phyloP scores from a whole-genome alignment of 2,329 filamentous ascomycete genomes.

The Sodiomyces alkalinus region DNA sequence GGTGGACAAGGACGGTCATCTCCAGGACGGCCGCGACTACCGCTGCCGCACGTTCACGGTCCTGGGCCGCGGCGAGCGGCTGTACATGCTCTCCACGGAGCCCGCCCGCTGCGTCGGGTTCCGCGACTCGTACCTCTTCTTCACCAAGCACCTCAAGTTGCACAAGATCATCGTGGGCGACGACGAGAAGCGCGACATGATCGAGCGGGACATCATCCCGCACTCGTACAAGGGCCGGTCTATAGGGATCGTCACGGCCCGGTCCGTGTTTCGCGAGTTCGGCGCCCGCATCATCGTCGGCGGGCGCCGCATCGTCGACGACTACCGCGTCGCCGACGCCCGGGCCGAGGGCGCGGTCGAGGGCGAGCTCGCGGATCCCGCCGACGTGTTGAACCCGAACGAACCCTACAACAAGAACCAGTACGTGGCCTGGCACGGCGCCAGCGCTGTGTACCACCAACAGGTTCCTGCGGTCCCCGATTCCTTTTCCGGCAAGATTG shows the following conservation, averaged over 20 bases:
- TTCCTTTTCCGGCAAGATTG: constrained; percentile 55
- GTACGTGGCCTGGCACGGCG: constrained; percentile 96
- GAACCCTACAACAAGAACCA: constrained; percentile 98
- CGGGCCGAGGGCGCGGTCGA: constrained; percentile 67
- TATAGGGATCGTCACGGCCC: constrained; percentile 90
- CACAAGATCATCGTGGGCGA: constrained; percentile 98
- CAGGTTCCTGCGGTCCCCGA: constrained; percentile 62
- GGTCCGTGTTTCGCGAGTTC: constrained; percentile 94
- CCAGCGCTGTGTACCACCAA: constrained; percentile 88
- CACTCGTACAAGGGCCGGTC: constrained; percentile 97
- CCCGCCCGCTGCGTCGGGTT: constrained; percentile 94
- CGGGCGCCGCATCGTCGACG: constrained; percentile 71
- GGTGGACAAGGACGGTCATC: constrained; percentile 76
- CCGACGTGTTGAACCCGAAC: constrained; percentile 61
- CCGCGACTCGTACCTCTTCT: constrained; percentile 95
- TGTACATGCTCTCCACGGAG: constrained; percentile 98
- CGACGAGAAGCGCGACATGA: constrained; percentile 92
- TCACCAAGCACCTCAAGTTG: constrained; percentile 90
- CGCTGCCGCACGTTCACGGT: constrained; percentile 92
- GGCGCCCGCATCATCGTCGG: constrained; percentile 89
- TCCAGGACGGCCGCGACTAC: constrained; percentile 78
- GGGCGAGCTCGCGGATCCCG: constrained; percentile 81
- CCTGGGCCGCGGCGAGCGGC: constrained; percentile 61
- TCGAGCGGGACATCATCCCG: constrained; percentile 86
- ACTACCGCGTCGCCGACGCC: constrained; percentile 70